Conservation (phyloP, 2,329 filamentous ascomycete genomes). For the Fusarium guadeloupense region DNA sequence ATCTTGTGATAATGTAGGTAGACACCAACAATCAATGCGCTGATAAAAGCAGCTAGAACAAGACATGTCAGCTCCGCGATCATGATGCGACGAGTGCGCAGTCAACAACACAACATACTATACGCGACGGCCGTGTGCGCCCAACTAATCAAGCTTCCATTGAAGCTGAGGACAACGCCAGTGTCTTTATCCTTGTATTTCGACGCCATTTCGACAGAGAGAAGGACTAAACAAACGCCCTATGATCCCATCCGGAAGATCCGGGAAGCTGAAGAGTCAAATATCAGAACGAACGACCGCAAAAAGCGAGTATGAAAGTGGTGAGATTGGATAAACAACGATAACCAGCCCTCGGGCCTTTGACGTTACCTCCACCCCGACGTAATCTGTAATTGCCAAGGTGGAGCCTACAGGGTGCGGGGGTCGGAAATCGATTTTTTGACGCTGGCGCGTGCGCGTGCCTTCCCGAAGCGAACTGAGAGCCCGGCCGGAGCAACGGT, state of each 20-base stretch:
- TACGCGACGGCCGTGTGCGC: constrained; percentile 87
- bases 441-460: constrained; percentile 33
- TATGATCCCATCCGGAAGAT: constrained; percentile 47
- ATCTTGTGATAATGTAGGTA: constrained; percentile 95
- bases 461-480: constrained; percentile 31
- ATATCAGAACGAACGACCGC: constrained; percentile 28
- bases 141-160: constrained; percentile 91
- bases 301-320: constrained; percentile 31
- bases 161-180: constrained; percentile 71
- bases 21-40: constrained; percentile 82
- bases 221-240: constrained; percentile 32
- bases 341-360: constrained; percentile 42
- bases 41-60: constrained; percentile 79
- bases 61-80: constrained; percentile 32
- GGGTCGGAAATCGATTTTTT: constrained; percentile 35
- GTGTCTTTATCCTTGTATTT: constrained; percentile 73
- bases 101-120: constrained; percentile 58
- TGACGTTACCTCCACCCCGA: constrained; percentile 39
- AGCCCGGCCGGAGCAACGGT: neutral
- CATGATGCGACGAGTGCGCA: constrained; percentile 1
- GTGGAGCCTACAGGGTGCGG: constrained; percentile 30
- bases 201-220: constrained; percentile 46
- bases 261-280: constrained; percentile 36
- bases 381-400: constrained; percentile 39
- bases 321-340: constrained; percentile 38